Evolutionary conservation across 2,329 filamentous ascomycete species (phyloP).

Genomic region (Trichoderma atroviride): DNA sequence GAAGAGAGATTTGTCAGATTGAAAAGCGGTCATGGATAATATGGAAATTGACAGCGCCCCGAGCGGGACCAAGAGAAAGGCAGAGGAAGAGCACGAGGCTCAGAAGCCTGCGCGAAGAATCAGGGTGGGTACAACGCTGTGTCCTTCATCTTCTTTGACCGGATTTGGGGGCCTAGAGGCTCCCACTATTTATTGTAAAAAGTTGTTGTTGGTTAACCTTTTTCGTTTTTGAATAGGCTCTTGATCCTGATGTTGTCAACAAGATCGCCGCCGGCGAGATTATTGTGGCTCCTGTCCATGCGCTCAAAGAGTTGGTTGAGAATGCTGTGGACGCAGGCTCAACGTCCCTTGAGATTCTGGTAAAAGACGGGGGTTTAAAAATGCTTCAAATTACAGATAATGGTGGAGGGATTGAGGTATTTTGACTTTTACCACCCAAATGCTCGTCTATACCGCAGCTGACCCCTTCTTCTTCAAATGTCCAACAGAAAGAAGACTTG

Average conservation of each 20-base stretch:
- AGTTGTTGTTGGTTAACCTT: background rate
- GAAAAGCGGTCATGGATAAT: conserved; percentile 33
- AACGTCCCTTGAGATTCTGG: conserved; percentile 83
- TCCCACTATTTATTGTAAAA: background rate
- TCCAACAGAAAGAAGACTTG: conserved; percentile 77
- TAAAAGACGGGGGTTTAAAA: conserved; percentile 95
- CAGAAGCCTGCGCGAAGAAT: conserved; percentile 51
- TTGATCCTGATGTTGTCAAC: conserved; percentile 93
- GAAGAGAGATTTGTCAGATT: background rate
- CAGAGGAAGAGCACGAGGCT: conserved; percentile 43
- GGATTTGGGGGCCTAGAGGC: background rate
- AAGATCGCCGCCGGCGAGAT: conserved; percentile 99
- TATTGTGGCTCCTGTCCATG: conserved; percentile 94
- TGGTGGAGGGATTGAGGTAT: conserved; percentile 88
- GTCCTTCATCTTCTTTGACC: background rate
- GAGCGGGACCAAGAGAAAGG: conserved; percentile 54
- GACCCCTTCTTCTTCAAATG: background rate
- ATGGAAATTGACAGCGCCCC: conserved; percentile 48
- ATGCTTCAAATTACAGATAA: conserved; percentile 97
- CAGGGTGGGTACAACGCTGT: conserved; percentile 48
- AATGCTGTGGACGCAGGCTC: conserved; percentile 98
- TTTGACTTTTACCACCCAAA: conserved; percentile 34
- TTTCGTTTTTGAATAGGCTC: conserved; percentile 56
- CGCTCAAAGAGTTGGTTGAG: conserved; percentile 93
- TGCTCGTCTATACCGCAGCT: background rate